These are phyloP conservation scores for Madurella mycetomatis DNA, from an alignment of 2,329 filamentous ascomycete species.

Conservation along the genomic window DNA sequence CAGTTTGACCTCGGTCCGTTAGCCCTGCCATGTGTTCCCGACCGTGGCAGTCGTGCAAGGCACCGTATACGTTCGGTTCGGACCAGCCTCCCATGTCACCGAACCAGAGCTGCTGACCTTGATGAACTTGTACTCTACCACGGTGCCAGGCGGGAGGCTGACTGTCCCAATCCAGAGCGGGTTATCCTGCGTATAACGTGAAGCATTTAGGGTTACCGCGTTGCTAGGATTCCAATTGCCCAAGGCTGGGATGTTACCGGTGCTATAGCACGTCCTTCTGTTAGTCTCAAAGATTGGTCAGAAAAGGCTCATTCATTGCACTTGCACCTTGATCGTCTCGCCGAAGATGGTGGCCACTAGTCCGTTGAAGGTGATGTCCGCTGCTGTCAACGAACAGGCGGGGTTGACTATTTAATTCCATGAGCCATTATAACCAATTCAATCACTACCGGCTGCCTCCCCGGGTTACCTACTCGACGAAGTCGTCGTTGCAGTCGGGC, in stretches of 20 bases:
- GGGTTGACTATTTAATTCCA: neutral
- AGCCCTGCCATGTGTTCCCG: conserved; percentile 23
- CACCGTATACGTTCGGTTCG: conserved; percentile 30
- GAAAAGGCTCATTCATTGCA: neutral
- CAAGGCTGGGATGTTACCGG: conserved; percentile 32
- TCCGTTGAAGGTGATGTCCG: conserved; percentile 27
- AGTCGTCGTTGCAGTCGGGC: neutral
- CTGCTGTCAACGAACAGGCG: conserved; percentile 18
- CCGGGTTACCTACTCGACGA: neutral
- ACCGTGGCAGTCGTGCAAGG: conserved; percentile 25
- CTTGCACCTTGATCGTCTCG: conserved; percentile 28
- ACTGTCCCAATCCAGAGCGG: conserved; percentile 48
- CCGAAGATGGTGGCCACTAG: conserved; percentile 24
- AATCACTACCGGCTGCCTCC: neutral
- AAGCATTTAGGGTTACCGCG: conserved; percentile 45
- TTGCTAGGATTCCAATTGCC: conserved; percentile 46
- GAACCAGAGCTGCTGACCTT: conserved; percentile 42
- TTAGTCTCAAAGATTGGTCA: neutral
- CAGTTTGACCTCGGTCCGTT: neutral
- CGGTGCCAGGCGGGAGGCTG: conserved; percentile 41
- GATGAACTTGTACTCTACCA: conserved; percentile 54
- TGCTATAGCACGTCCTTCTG: conserved; percentile 9
- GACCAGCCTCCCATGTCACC: conserved; percentile 52
- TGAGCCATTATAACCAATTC: neutral
- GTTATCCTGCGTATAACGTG: conserved; percentile 44